Conservation (phyloP, 192 early-diverging fungal species). For the Chytriomyces sp. region DNA sequence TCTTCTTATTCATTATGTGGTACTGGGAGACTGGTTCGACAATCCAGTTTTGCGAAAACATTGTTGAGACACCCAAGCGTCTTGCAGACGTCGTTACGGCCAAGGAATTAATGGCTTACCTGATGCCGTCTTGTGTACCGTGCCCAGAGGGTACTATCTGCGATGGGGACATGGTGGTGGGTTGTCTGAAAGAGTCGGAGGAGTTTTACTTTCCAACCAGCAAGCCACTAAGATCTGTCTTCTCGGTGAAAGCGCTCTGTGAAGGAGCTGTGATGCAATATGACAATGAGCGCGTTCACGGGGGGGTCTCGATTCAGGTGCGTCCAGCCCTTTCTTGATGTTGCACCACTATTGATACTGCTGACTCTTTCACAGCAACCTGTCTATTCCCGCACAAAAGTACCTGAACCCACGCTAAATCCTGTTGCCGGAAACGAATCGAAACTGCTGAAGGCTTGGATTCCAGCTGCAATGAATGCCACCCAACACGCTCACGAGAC, state of each 20-base stretch:
- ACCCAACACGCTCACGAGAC: no score
- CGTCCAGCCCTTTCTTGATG: neutral
- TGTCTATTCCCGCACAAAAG: neutral
- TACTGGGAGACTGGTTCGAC: conserved; percentile 13
- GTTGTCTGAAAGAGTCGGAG: neutral
- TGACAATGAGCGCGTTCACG: neutral
- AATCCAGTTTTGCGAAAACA: conserved; percentile 8
- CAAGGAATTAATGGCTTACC: neutral
- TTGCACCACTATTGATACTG: neutral
- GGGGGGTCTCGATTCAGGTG: neutral
- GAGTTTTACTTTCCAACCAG: neutral
- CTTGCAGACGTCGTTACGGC: neutral
- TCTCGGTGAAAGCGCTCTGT: neutral
- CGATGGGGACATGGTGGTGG: neutral
- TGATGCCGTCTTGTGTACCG: conserved; percentile 18
- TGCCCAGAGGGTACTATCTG: conserved; percentile 9
- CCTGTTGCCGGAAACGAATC: no score
- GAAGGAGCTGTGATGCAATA: neutral
- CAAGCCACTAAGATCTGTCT: neutral
- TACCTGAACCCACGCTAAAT: no score
- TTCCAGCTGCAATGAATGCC: no score
- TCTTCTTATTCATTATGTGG: neutral
- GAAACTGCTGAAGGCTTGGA: no score
- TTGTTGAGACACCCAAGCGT: neutral
- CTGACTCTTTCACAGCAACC: neutral